Base-by-base conservation (phyloP, 306 rosid genomes). In the Cicer chorassanicum region DNA sequence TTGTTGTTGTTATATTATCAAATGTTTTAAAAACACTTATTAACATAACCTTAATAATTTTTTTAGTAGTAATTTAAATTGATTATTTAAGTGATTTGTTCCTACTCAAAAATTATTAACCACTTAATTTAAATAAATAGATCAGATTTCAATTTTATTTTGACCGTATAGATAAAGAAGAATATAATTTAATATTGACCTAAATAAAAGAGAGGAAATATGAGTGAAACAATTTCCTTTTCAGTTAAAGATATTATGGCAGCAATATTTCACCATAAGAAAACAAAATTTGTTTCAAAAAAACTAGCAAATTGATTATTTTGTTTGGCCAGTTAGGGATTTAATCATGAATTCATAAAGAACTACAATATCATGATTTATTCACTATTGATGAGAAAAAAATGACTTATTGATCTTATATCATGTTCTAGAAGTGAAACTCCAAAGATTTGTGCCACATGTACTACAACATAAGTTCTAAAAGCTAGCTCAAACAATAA, bases 191-290 rank as follows among this genome's bases (percentile, higher is more conserved):
- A 29, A 29, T 29, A 8, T 8, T 10, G 6, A 21, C 8, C 40
- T 21, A 19, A 19, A 56, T 4, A 57, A 57, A 56, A 21, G 9
- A 9, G 38, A 8, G 50, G 2, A 19, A 56, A 21, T 9, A 21
- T 19, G 3, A 21, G n/a, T 7, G 7, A 7, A 3, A 54, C 2
- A 54, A 2, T 51, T 15, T 51, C 1, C 10, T 14, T 2, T 51
- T 50, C 14, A 6, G 19, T n/a, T 50, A 6, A 50, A 29, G 36
- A 29, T 29, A 3, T 4, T 29, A 29, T 29, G 36, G 36, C 36
- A 29, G 36, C 36, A 29, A 51, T 24, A 5, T 65, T 66, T 50
- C 64, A 66, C 21, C 41, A 34, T 67, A 54, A 11, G 11, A 82
- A 65, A 73, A 55, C 2, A 18, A 8, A 56, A 9, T 42, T 0